Conservation (phyloP, 1,284 basidiomycete genomes). For the Puccinia triticina region DNA sequence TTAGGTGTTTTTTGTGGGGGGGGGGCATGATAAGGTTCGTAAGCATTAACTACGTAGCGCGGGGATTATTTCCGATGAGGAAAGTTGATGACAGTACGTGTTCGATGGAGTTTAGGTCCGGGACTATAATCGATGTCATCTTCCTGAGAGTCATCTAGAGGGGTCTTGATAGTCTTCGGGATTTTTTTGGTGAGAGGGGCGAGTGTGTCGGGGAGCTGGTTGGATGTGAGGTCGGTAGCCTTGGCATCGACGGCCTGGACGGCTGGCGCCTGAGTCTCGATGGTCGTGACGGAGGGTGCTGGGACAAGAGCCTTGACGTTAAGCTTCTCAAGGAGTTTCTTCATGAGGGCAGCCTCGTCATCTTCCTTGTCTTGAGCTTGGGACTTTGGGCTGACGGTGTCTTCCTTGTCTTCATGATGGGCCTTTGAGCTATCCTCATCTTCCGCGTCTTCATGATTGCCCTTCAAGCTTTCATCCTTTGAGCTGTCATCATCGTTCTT, state of each 20-base stretch:
- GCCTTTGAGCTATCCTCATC: too few species aligned
- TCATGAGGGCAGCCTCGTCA: not conserved
- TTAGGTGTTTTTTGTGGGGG: not conserved
- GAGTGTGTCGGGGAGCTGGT: not conserved
- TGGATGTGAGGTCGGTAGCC: not conserved
- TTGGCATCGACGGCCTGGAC: not conserved
- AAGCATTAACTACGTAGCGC: not conserved
- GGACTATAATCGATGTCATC: not conserved
- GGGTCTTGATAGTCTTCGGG: not conserved
- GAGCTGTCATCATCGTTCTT: not conserved
- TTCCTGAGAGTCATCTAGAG: not conserved
- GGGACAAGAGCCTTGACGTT: not conserved
- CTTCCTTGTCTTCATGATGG: too few species aligned
- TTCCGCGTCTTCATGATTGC: too few species aligned
- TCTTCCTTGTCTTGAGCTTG: too few species aligned
- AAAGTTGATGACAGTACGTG: constrained; percentile 11
- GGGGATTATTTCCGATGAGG: not conserved
- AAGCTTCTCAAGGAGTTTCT: not conserved
- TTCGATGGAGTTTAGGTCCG: not conserved
- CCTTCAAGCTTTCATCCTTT: not conserved
- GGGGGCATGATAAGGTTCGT: too few species aligned
- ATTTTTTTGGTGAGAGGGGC: not conserved
- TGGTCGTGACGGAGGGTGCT: not conserved
- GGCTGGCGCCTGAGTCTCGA: not conserved
- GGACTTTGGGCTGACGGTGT: too few species aligned